These are phyloP conservation scores for Phytophthora sp. DNA, from an alignment of 352 stramenopile species.

Conservation along the genomic window DNA sequence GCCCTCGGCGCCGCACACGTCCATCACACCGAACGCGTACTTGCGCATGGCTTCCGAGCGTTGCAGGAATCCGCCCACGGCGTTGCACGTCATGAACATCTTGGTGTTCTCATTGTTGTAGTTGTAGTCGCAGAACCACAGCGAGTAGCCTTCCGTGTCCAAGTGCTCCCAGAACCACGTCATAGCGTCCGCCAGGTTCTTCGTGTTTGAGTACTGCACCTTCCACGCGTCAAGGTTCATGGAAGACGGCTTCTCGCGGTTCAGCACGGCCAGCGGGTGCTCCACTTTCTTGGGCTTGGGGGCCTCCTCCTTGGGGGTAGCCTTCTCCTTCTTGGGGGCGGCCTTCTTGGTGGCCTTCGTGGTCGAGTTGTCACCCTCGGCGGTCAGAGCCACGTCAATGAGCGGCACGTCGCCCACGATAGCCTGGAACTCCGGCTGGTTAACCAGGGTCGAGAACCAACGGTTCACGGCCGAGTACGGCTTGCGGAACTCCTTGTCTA, in stretches of 20 bases:
- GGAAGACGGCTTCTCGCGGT: conserved; percentile 72
- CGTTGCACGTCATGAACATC: conserved; percentile 94
- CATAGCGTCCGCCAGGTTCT: conserved; percentile 85
- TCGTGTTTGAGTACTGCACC: conserved; percentile 93
- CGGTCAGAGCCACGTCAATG: conserved; percentile 34
- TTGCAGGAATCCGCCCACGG: conserved; percentile 93
- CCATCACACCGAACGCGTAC: conserved; percentile 92
- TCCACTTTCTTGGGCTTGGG: conserved; percentile 81
- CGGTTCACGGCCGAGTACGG: conserved; percentile 86
- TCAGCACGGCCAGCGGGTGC: conserved; percentile 45
- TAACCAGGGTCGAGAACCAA: conserved; percentile 95
- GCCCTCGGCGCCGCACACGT: conserved; percentile 68
- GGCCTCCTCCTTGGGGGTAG: conserved; percentile 44
- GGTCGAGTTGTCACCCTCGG: conserved; percentile 61
- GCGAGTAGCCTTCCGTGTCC: conserved; percentile 88
- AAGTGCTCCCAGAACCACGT: conserved; percentile 91
- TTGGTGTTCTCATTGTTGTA: conserved; percentile 87
- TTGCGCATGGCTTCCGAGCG: conserved; percentile 92
- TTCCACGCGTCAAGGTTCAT: conserved; percentile 93
- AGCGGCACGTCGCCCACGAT: conserved; percentile 90
- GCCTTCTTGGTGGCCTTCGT: conserved; percentile 40
- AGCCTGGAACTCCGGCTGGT: conserved; percentile 92
- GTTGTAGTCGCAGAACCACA: conserved; percentile 74
- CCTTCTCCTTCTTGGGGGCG: conserved; percentile 55
- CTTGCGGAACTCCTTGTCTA: conserved; percentile 90